Base-by-base conservation (phyloP, 495 filamentous ascomycete genomes). In the Podospora anserina region DNA sequence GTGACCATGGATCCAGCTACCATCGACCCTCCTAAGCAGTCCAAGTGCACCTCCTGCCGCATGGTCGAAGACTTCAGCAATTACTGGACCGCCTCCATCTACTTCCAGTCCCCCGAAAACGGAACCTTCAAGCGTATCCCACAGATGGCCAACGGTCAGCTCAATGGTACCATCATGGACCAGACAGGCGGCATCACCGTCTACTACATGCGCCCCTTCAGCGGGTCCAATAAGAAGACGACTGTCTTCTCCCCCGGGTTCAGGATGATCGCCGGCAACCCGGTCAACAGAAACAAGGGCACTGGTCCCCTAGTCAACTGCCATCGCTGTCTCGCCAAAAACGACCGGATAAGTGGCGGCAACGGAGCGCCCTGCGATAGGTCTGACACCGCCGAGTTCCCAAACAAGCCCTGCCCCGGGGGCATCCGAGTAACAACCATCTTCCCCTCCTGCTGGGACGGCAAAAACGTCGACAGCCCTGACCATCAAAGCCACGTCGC, bases 211-310 rank as follows among this genome's bases (percentile, higher is more conserved):
- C 71, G 69, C 19, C 80, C 78, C 3, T 79, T 78, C 68, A 77
- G 75, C 69, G 78, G 76, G 27, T 73, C 57, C 5, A 81, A 81
- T 61, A 78, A 76, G 32, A 80, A 78, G 67, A 67, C 73, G 56
- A 78, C 76, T 27, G 76, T 75, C 3, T 72, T 74, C 66, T 73
- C 72, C 54, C 72, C 74, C 1, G 88, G 86, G 60, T 89, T 91
- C 75, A 89, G 89, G 61, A 92, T 94, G 88, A 69, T 93, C 30
- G 84, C 89, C n/a, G 91, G 91, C 39, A 81, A 90, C 75, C 83
- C 89, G 0, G 77, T 70, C 59, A 75, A 83, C 57, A 84, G 85
- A 34, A 77, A 76, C 61, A 82, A 79, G 63, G 69, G 75, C 20
- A 67, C 63, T 34, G 71, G 70, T 0, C 70, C 73, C 53, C 63